phyloP scores from a whole-genome alignment of 768 basidiomycete genomes.

The Porpolomopsis calyptriformis region DNA sequence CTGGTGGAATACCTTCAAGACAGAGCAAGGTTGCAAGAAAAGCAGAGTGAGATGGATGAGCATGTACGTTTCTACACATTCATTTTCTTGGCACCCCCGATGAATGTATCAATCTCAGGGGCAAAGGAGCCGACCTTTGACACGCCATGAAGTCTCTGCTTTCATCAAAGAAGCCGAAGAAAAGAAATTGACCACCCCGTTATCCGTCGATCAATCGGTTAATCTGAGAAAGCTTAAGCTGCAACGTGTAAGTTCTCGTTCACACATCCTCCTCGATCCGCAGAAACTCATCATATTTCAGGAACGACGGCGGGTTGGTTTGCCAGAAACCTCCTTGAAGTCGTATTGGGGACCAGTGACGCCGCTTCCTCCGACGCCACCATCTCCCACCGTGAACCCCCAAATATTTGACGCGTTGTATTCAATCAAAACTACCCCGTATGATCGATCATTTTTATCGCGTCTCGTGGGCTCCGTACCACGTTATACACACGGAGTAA shows the following conservation, averaged over 20 bases:
- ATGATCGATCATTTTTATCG: conserved; percentile 54
- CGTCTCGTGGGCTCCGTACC: conserved; percentile 41
- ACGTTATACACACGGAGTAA: conserved; percentile 24
- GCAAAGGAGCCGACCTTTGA: conserved; percentile 29
- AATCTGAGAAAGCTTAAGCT: conserved; percentile 37
- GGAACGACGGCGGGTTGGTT: conserved; percentile 22
- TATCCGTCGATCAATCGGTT: conserved; percentile 22
- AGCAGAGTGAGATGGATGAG: conserved; percentile 12
- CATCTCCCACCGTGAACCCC: conserved; percentile 18
- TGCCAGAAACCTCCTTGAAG: conserved; percentile 14
- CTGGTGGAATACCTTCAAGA: conserved; percentile 26
- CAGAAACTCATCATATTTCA: no score
- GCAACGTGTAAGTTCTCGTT: conserved; percentile 25
- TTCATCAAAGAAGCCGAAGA: conserved; percentile 19
- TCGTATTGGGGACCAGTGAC: conserved; percentile 21
- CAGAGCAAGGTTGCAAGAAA: conserved; percentile 18
- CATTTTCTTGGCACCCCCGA: conserved; percentile 5
- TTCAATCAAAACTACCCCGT: conserved; percentile 51
- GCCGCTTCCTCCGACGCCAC: conserved; percentile 23
- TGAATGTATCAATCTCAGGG: conserved; percentile 16
- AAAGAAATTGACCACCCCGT: conserved; percentile 9
- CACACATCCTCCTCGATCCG: no score
- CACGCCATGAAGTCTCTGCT: conserved; percentile 31
- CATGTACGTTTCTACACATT: conserved; percentile 14
- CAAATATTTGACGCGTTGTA: conserved; percentile 42